These are phyloP conservation scores for Gloeophyllum trabeum DNA, from an alignment of 768 basidiomycete genomes.

Conservation along the genomic window DNA sequence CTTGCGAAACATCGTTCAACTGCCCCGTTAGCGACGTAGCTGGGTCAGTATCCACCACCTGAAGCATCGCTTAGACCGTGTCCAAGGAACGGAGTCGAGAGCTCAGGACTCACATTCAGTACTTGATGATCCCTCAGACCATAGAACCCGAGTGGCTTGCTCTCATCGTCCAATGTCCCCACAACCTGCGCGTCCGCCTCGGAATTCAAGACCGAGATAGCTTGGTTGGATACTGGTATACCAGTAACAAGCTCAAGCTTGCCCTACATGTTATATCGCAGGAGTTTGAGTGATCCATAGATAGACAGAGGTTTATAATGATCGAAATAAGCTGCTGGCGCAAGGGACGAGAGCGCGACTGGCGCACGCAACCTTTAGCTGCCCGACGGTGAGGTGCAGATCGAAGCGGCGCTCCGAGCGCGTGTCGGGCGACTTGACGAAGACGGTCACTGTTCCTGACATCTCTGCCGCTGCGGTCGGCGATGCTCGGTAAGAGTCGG, in stretches of 20 bases:
- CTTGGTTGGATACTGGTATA: conserved; percentile 64
- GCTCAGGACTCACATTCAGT: conserved; percentile 49
- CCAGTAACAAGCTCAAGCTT: conserved; percentile 92
- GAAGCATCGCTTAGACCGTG: conserved; percentile 4
- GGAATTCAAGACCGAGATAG: conserved; percentile 49
- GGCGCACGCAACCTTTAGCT: conserved; percentile 58
- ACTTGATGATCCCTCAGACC: conserved; percentile 68
- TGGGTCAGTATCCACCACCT: conserved; percentile 76
- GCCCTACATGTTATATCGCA: conserved; percentile 25
- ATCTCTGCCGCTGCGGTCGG: conserved; percentile 4
- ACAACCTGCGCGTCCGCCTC: conserved; percentile 39
- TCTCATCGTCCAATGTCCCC: conserved; percentile 52
- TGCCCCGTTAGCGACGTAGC: conserved; percentile 70
- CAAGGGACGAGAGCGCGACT: neutral
- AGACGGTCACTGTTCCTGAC: conserved; percentile 43
- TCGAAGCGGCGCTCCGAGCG: conserved; percentile 84
- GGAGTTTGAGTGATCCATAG: neutral
- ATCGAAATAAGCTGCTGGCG: neutral
- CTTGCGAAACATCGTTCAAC: conserved; percentile 71
- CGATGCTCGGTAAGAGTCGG: too few relatives aligned
- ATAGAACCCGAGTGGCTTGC: conserved; percentile 61
- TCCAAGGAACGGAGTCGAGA: neutral
- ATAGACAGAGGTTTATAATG: neutral
- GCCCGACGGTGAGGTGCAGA: conserved; percentile 56
- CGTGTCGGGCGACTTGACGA: conserved; percentile 80